Evolutionary conservation across 257 asterid species (phyloP), one percentile per base, ranked within the genome.

Genomic region (Petunia secreta): DNA sequence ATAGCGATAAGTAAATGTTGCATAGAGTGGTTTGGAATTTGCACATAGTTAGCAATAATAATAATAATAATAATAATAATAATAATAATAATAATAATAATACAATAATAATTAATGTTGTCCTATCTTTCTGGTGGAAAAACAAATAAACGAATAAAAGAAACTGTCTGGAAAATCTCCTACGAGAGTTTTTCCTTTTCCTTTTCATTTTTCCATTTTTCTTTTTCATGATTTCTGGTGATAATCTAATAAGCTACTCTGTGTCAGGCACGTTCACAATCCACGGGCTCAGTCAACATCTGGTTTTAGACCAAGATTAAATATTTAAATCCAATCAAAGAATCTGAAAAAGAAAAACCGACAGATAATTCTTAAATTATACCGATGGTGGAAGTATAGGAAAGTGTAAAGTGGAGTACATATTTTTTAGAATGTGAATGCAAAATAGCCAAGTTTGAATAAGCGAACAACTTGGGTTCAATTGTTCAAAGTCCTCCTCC

Each of bases 241-340:
- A 3, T 71, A 71, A 25, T 71, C 6, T 9, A 25, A 48, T 46
- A 69, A 3, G 43, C 5, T 25, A 48, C 4, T 25, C 25, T 48
- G 10, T 71, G 41, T 46, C 60, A 2, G 3, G 25, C 43, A 71
- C 46, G 58, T 46, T 71, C 77, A 48, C 11, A 71, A 25, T 69
- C 43, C 43, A 69, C 10, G 43, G 59, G 60, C 34, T 71, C 59
- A 71, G 25, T 71, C 77, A 71, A 71, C 59, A 71, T 71, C 44
- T 71, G 60, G 11, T 48, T 55, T 55, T 55, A 1, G 60, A 55
- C 60, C 60, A 14, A 55, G 25, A 55, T 50, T 50, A 8, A 25
- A 25, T 25, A 25, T 25, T 50, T 50, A 50, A 13, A 55, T 55
- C 25, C 60, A 55, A 55, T 55, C 2, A 55, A 55, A 55, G 6